These are phyloP conservation scores for Beta lomatogona DNA, from an alignment of 179 eudicot genomes.

Conservation along the genomic window DNA sequence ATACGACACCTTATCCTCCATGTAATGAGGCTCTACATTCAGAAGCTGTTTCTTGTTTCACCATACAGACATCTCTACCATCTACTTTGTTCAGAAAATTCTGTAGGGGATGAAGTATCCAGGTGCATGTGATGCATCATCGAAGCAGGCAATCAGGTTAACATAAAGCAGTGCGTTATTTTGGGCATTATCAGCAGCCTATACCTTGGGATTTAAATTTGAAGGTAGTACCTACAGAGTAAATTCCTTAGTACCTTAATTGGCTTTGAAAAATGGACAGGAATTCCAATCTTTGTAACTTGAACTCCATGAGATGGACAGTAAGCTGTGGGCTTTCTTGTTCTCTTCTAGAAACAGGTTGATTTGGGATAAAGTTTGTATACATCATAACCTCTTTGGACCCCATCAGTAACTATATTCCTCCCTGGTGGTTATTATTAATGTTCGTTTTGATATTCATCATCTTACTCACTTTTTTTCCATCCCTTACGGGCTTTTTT, in stretches of 20 bases:
- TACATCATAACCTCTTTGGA: not conserved
- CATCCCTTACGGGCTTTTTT: not conserved
- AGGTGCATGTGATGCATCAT: constrained; percentile 4
- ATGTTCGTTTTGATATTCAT: not conserved
- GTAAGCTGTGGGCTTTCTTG: not conserved
- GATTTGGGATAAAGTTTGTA: not conserved
- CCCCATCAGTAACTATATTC: not conserved
- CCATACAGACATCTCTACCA: not conserved
- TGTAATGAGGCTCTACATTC: not conserved
- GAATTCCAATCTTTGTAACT: not conserved
- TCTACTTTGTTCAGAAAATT: not conserved
- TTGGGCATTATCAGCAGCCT: not conserved
- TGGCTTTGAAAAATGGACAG: not conserved
- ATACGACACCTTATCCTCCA: not conserved
- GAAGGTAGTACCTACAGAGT: not conserved
- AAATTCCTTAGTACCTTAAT: not conserved
- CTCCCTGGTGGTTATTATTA: not conserved
- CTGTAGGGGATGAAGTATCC: not conserved
- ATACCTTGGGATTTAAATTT: not conserved
- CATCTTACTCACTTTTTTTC: not conserved
- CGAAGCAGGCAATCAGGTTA: not conserved
- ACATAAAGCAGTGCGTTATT: not conserved
- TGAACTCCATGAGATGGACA: not conserved
- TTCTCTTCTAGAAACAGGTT: not conserved
- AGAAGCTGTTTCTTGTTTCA: not conserved